Conservation (phyloP, 2,329 filamentous ascomycete genomes). For the Cercospora beticola region DNA sequence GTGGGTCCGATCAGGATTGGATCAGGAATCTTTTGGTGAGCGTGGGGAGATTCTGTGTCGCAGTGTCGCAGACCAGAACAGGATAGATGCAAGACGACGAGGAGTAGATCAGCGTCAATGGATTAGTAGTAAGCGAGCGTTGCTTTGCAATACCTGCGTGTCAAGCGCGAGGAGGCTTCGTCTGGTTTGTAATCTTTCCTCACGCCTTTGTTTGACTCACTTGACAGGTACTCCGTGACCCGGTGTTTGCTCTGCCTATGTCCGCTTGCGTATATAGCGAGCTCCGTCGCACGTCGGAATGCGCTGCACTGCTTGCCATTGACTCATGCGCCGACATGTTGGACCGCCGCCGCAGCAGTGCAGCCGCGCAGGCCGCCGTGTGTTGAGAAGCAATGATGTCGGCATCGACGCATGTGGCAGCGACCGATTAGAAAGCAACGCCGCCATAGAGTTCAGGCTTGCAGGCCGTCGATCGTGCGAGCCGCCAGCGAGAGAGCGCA, state of each 20-base stretch:
- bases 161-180: background rate
- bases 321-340: background rate
- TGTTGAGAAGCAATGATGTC: background rate
- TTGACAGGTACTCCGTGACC: background rate
- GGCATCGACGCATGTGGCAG: background rate
- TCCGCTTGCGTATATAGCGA: background rate
- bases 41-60: conserved; percentile 1
- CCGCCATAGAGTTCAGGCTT: background rate
- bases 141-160: background rate
- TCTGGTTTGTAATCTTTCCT: background rate
- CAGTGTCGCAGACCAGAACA: background rate
- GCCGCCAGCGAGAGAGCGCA: background rate
- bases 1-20: conserved; percentile 8
- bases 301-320: background rate
- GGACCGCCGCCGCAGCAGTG: background rate
- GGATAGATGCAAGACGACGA: background rate
- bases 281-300: background rate
- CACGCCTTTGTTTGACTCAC: background rate
- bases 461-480: background rate
- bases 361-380: background rate
- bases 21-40: conserved; percentile 5
- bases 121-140: background rate
- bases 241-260: background rate
- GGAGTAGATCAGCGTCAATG: background rate
- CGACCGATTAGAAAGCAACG: background rate